Conservation (phyloP, 352 stramenopile species). For the Phytophthora fragariae region DNA sequence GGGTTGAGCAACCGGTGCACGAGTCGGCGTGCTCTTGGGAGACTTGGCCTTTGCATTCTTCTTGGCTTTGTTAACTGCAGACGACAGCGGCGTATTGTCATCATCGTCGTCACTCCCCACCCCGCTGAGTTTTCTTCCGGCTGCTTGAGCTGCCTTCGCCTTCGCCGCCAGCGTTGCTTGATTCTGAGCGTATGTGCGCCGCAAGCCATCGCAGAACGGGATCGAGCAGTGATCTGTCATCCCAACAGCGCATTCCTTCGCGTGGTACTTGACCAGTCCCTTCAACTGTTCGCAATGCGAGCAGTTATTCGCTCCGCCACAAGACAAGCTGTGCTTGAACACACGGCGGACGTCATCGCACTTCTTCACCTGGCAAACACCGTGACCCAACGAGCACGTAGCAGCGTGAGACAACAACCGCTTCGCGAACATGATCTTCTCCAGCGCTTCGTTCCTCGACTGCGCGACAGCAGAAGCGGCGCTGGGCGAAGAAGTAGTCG, state of each 20-base stretch:
- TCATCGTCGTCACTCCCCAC: constrained; percentile 67
- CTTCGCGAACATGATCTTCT: constrained; percentile 89
- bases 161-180: constrained; percentile 48
- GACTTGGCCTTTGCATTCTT: constrained; percentile 72
- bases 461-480: constrained; percentile 29
- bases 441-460: constrained; percentile 67
- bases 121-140: constrained; percentile 21
- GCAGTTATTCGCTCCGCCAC: constrained; percentile 69
- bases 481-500: constrained; percentile 26
- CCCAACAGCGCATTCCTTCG: constrained; percentile 74
- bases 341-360: constrained; percentile 87
- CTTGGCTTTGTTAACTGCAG: constrained; percentile 71
- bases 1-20: constrained; percentile 5
- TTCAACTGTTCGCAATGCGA: constrained; percentile 86
- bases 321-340: constrained; percentile 88
- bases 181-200: constrained; percentile 63
- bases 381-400: constrained; percentile 62
- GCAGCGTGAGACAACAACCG: constrained; percentile 82
- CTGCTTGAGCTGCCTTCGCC: constrained; percentile 34
- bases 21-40: constrained; percentile 52
- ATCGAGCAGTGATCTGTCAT: constrained; percentile 81
- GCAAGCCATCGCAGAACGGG: constrained; percentile 82
- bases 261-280: constrained; percentile 87
- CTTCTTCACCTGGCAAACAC: constrained; percentile 85
- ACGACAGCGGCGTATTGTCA: constrained; percentile 78